Conservation (phyloP, 139 green algal genomes). For the Spirogloea muscicola region DNA sequence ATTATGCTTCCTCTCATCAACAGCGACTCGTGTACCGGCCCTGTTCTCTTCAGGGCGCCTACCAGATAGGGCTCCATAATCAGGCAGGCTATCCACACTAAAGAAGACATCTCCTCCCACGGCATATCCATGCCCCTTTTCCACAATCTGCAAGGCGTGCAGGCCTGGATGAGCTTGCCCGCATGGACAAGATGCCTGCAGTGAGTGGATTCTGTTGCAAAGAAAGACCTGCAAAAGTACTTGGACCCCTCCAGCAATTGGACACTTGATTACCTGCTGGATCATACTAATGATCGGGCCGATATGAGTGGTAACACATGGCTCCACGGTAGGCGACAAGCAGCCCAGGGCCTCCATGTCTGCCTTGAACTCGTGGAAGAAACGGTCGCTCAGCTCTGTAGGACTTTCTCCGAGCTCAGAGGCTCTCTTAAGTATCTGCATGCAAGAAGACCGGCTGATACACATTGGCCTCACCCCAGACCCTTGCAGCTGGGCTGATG, state of each 20-base stretch:
- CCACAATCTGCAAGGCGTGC: conserved; percentile 63
- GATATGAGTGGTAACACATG: conserved; percentile 83
- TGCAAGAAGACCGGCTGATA: too few relatives aligned
- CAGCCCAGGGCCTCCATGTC: conserved; percentile 87
- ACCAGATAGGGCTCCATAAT: conserved; percentile 86
- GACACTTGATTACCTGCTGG: conserved; percentile 26
- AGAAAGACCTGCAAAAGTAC: not conserved
- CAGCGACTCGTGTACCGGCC: conserved; percentile 75
- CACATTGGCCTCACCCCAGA: too few relatives aligned
- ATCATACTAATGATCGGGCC: conserved; percentile 84
- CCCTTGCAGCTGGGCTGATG: too few relatives aligned
- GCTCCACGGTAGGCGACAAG: conserved; percentile 79
- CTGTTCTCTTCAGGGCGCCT: conserved; percentile 75
- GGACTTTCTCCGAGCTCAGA: conserved; percentile 66
- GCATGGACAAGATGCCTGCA: not conserved
- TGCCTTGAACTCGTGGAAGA: conserved; percentile 86
- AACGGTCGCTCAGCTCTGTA: conserved; percentile 60
- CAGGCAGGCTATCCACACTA: conserved; percentile 71
- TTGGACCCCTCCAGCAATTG: not conserved
- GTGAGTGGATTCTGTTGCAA: not conserved
- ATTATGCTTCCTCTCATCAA: conserved; percentile 81
- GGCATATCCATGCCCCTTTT: conserved; percentile 83
- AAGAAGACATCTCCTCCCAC: conserved; percentile 90
- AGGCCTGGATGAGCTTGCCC: not conserved
- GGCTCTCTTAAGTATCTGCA: conserved; percentile 90